These are phyloP conservation scores for Arctium lappa DNA, from an alignment of 129 eudicot species.

Conservation along the genomic window DNA sequence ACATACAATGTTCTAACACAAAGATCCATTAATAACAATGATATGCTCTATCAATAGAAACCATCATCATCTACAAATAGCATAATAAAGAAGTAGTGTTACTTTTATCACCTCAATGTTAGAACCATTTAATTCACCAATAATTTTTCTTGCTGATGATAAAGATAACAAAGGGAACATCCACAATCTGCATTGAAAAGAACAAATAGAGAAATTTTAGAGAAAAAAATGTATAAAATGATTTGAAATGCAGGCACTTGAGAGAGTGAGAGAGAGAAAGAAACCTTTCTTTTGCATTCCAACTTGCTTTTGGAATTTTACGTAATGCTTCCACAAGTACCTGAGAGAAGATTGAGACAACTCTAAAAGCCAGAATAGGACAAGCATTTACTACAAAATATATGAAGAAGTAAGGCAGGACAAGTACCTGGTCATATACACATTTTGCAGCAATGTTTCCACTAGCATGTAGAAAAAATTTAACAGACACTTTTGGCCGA, in stretches of 20 bases:
- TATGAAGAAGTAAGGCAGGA: constrained; percentile 2
- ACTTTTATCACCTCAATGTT: constrained; percentile 59
- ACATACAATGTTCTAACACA: not conserved
- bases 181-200: constrained; percentile 72
- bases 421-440: constrained; percentile 61
- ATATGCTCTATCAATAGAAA: not conserved
- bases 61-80: not conserved
- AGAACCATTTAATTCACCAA: constrained; percentile 41
- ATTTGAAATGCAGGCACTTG: not conserved
- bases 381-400: constrained; percentile 2
- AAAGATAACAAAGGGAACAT: constrained; percentile 76
- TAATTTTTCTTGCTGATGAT: constrained; percentile 60
- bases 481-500: constrained; percentile 45
- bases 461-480: constrained; percentile 74
- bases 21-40: not conserved
- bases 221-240: not conserved
- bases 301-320: constrained; percentile 67
- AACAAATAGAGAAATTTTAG: not conserved
- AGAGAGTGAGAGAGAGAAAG: constrained; percentile 2
- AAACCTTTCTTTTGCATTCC: constrained; percentile 88
- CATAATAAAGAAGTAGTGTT: not conserved
- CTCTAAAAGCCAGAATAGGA: not conserved
- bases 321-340: constrained; percentile 65
- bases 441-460: constrained; percentile 89
- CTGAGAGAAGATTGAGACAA: constrained; percentile 36